Conservation (phyloP, 495 filamentous ascomycete species). For the Neurospora sp. region DNA sequence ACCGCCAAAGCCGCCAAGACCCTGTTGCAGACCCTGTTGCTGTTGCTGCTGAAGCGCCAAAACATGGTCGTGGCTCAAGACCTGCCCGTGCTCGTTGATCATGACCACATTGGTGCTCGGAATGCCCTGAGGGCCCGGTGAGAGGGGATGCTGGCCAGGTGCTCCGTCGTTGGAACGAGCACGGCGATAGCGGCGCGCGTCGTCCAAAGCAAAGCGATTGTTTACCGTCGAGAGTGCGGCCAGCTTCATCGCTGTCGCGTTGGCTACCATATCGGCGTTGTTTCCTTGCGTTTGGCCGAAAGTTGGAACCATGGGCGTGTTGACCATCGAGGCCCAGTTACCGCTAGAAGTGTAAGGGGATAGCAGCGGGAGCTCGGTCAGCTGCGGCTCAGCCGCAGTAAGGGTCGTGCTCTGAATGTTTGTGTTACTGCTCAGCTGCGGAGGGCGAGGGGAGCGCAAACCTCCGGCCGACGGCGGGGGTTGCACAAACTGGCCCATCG, state of each 20-base stretch:
- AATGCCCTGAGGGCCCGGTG: constrained; percentile 38
- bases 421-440: constrained; percentile 46
- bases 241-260: constrained; percentile 97
- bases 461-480: constrained; percentile 68
- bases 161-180: constrained; percentile 76
- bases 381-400: constrained; percentile 57
- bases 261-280: constrained; percentile 93
- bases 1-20: constrained; percentile 65
- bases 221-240: constrained; percentile 95
- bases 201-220: constrained; percentile 93
- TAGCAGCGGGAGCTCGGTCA: constrained; percentile 64
- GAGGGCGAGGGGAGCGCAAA: constrained; percentile 72
- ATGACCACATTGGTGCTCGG: constrained; percentile 67
- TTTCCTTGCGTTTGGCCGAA: constrained; percentile 52
- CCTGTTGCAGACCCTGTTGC: constrained; percentile 19
- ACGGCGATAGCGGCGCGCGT: constrained; percentile 87
- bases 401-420: constrained; percentile 79
- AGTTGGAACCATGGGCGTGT: constrained; percentile 88
- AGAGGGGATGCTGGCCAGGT: constrained; percentile 42
- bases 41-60: constrained; percentile 66
- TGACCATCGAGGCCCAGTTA: constrained; percentile 98
- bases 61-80: constrained; percentile 75
- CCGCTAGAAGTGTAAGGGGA: constrained; percentile 83
- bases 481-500: constrained; percentile 96
- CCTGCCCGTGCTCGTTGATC: constrained; percentile 85